Conservation (phyloP, 1,284 basidiomycete genomes). For the Malassezia yamatoensis region DNA sequence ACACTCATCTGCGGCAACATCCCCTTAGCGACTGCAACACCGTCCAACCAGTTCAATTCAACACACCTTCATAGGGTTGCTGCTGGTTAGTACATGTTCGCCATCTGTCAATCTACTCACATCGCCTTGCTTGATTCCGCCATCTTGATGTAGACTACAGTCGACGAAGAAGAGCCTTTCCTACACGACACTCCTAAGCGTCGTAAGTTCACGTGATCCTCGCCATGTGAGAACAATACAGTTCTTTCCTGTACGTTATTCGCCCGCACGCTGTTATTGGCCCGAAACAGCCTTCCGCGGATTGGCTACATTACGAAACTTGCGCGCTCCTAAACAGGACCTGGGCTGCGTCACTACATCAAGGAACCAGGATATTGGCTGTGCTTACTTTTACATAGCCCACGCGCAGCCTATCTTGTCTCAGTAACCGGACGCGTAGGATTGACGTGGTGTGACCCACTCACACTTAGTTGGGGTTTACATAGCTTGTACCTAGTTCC, state of each 20-base stretch:
- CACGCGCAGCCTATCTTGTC: background rate
- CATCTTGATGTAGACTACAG: slow-evolving; percentile 22
- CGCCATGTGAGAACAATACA: slow-evolving; percentile 6
- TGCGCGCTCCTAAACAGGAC: no score
- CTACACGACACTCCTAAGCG: background rate
- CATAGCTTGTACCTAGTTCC: no score
- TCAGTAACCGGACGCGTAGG: no score
- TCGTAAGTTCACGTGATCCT: slow-evolving; percentile 6
- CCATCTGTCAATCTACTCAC: slow-evolving; percentile 11
- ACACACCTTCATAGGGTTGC: slow-evolving; percentile 46
- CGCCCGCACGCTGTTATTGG: no score
- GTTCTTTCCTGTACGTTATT: background rate
- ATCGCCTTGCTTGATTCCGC: slow-evolving; percentile 46
- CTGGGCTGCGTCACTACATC: no score
- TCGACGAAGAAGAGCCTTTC: slow-evolving; percentile 16
- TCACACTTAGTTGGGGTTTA: no score
- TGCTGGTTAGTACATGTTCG: slow-evolving; percentile 9
- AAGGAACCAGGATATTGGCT: slow-evolving; percentile 1
- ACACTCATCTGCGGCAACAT: no score
- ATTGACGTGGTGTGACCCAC: no score
- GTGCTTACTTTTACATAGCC: slow-evolving; percentile 1
- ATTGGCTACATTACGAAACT: background rate
- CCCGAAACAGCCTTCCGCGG: no score
- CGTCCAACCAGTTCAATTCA: background rate
- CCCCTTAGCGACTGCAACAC: background rate